phyloP scores from a whole-genome alignment of 768 basidiomycete genomes.

The Panaeolus cyanescens region DNA sequence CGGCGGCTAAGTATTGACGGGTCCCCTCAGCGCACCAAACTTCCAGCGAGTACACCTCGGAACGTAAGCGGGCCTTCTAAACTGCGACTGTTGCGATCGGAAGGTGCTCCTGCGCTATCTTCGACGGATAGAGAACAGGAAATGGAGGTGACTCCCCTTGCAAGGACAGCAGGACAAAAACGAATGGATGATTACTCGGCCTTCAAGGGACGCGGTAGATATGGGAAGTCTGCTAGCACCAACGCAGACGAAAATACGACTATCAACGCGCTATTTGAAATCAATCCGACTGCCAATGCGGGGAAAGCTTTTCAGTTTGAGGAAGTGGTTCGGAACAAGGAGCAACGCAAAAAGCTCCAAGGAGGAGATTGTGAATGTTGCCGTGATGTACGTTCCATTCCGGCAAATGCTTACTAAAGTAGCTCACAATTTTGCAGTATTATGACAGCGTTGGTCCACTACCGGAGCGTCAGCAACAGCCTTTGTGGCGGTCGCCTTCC shows the following conservation, averaged over 20 bases:
- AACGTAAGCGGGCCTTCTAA: neutral
- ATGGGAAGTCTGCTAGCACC: slow-evolving; percentile 32
- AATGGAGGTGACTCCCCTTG: slow-evolving; percentile 21
- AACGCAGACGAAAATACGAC: slow-evolving; percentile 25
- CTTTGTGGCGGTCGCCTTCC: slow-evolving; percentile 73
- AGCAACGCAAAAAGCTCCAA: slow-evolving; percentile 64
- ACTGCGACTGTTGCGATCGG: neutral
- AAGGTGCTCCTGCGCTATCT: neutral
- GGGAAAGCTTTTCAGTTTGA: slow-evolving; percentile 73
- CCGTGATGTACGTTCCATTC: slow-evolving; percentile 53
- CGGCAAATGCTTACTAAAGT: neutral
- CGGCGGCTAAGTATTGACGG: slow-evolving; percentile 16
- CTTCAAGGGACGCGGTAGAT: slow-evolving; percentile 63
- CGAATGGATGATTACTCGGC: slow-evolving; percentile 41
- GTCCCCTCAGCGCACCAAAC: neutral
- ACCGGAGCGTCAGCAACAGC: slow-evolving; percentile 63
- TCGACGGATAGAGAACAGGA: slow-evolving; percentile 23
- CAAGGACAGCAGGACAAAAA: slow-evolving; percentile 19
- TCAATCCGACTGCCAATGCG: slow-evolving; percentile 65
- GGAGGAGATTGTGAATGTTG: slow-evolving; percentile 86
- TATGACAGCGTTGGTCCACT: slow-evolving; percentile 77
- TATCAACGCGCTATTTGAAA: slow-evolving; percentile 67
- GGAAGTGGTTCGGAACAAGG: slow-evolving; percentile 70
- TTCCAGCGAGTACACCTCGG: neutral
- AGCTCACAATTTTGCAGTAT: slow-evolving; percentile 51